A percentile compares a stretch with the other conserved stretches of the same genome.
Conservation (phyloP, 148 eudicot species). For the Fagopyrum tataricum region DNA sequence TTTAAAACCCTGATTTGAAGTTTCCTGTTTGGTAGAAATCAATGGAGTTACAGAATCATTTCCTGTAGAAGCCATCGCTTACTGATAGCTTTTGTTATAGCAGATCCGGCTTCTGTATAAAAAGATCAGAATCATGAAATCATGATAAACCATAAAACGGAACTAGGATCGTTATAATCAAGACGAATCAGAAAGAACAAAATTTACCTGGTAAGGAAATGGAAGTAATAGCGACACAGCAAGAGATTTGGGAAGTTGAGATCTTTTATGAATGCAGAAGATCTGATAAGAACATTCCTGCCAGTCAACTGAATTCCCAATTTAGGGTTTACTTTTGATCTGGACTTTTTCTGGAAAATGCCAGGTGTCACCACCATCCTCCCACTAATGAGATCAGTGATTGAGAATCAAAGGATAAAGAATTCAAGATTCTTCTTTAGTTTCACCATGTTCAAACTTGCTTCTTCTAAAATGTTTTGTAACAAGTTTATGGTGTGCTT, state of each 20-base stretch:
- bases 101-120: neutral
- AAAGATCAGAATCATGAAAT: neutral
- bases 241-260: neutral
- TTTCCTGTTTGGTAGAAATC: slow-evolving; percentile 17
- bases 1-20: slow-evolving; percentile 17
- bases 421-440: too few species aligned
- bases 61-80: slow-evolving; percentile 2
- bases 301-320: neutral
- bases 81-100: neutral
- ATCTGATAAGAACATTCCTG: neutral
- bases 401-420: neutral
- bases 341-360: slow-evolving; percentile 1
- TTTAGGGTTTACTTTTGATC: neutral
- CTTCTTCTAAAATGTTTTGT: too few species aligned
- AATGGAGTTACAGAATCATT: slow-evolving; percentile 20
- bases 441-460: too few species aligned
- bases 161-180: neutral
- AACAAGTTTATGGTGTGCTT: too few species aligned
- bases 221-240: neutral
- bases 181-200: neutral
- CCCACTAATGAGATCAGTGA: neutral
- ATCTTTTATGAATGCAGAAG: neutral
- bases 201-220: neutral
- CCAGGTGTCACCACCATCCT: neutral
- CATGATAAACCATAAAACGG: neutral